Evolutionary conservation across 1,284 basidiomycete genomes (phyloP).

Genomic region (Pseudozyma thailandica): DNA sequence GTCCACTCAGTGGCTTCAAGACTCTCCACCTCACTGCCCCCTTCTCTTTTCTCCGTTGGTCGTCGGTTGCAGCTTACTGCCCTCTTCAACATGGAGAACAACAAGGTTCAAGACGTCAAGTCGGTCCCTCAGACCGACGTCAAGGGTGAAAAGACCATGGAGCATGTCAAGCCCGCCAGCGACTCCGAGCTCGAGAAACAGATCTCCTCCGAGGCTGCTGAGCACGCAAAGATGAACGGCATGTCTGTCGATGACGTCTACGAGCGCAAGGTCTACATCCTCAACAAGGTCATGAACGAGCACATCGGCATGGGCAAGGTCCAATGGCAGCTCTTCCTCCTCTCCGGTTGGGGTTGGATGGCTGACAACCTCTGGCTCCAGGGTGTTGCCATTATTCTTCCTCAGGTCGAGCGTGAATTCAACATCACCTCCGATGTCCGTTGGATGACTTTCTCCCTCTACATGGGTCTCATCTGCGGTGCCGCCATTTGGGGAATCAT

Average conservation of each 20-base stretch:
- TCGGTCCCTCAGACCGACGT: constrained; percentile 15
- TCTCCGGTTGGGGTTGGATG: constrained; percentile 61
- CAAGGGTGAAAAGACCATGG: constrained; percentile 22
- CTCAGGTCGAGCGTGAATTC: constrained; percentile 63
- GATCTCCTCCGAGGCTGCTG: constrained; percentile 16
- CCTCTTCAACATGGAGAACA: constrained; percentile 26
- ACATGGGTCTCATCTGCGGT: constrained; percentile 63
- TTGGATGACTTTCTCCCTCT: constrained; percentile 64
- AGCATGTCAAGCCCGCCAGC: constrained; percentile 29
- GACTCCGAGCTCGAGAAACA: constrained; percentile 42
- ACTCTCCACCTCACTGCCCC: not conserved
- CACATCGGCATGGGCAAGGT: constrained; percentile 65
- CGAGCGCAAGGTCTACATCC: constrained; percentile 63
- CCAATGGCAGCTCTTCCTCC: constrained; percentile 58
- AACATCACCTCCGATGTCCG: constrained; percentile 36
- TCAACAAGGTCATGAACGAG: constrained; percentile 67
- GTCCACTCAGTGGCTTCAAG: not conserved
- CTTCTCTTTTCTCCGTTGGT: not conserved
- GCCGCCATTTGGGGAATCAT: constrained; percentile 65
- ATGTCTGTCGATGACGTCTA: constrained; percentile 60
- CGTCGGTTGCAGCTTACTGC: not conserved
- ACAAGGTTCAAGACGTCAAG: constrained; percentile 27
- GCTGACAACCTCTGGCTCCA: constrained; percentile 66
- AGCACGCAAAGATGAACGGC: constrained; percentile 14
- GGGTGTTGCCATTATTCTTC: constrained; percentile 63